These are phyloP conservation scores for Telfairia occidentalis DNA, from an alignment of 331 rosid genomes.

Conservation along the genomic window DNA sequence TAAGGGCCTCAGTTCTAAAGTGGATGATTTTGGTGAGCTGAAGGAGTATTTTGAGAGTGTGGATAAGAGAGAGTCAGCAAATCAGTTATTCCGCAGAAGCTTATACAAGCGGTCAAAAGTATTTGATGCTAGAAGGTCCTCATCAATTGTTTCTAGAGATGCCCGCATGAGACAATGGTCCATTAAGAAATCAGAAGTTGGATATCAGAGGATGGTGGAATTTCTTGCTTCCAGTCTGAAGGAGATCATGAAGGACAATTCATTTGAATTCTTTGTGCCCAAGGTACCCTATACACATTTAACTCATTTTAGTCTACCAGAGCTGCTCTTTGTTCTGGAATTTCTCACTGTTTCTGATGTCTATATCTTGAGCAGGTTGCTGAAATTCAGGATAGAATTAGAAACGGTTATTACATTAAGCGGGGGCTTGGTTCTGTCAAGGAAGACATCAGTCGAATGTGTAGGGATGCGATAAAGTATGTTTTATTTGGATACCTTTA, in stretches of 20 bases:
- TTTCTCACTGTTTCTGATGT: constrained; percentile 10
- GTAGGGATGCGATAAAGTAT: constrained; percentile 95
- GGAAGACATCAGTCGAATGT: constrained; percentile 89
- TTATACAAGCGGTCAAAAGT: constrained; percentile 93
- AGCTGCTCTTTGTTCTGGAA: not conserved
- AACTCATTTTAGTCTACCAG: not conserved
- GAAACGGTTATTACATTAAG: constrained; percentile 66
- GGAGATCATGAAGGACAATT: constrained; percentile 83
- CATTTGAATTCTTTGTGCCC: constrained; percentile 73
- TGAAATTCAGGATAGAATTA: constrained; percentile 83
- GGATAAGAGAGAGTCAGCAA: constrained; percentile 80
- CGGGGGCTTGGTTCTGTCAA: constrained; percentile 82
- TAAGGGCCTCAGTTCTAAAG: constrained; percentile 34
- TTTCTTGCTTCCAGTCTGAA: constrained; percentile 73
- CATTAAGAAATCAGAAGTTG: constrained; percentile 82
- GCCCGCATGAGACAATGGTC: constrained; percentile 96
- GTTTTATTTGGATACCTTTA: constrained; percentile 9
- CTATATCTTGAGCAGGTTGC: constrained; percentile 52
- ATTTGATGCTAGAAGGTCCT: constrained; percentile 93
- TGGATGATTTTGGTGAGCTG: constrained; percentile 86
- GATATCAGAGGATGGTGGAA: constrained; percentile 87
- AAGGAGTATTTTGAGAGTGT: constrained; percentile 90
- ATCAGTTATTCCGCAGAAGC: constrained; percentile 70
- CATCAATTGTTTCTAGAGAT: constrained; percentile 92
- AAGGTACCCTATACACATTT: constrained; percentile 41